Conservation (phyloP, 192 early-diverging fungal genomes). For the Rhizophagus prolifer region DNA sequence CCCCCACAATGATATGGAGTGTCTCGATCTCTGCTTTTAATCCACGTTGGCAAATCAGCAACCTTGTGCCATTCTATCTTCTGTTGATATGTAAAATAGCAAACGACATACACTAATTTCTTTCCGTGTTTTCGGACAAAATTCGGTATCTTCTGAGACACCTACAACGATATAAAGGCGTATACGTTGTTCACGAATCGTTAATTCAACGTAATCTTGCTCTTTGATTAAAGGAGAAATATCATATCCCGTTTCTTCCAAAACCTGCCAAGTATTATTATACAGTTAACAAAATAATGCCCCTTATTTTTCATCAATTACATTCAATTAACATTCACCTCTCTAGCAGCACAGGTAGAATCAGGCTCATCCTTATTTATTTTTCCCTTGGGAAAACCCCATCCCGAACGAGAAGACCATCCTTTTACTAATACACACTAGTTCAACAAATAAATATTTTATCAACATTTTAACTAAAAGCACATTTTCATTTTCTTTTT, state of each 20-base stretch:
- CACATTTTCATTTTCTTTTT: not conserved
- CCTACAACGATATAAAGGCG: constrained; percentile 89
- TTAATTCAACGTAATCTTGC: constrained; percentile 84
- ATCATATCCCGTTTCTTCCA: constrained; percentile 96
- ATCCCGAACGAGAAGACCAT: constrained; percentile 83
- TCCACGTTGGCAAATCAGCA: constrained; percentile 55
- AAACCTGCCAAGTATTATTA: constrained; percentile 52
- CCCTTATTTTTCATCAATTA: not conserved
- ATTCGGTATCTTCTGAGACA: constrained; percentile 77
- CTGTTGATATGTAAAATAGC: constrained; percentile 25
- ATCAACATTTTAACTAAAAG: not conserved
- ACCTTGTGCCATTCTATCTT: constrained; percentile 71
- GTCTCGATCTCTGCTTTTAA: constrained; percentile 21
- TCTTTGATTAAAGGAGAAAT: constrained; percentile 65
- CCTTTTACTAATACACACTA: constrained; percentile 88
- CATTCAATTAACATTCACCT: constrained; percentile 50
- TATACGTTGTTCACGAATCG: constrained; percentile 86
- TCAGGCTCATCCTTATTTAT: constrained; percentile 97
- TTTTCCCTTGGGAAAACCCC: constrained; percentile 99
- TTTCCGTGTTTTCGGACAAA: constrained; percentile 83
- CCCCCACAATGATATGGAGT: constrained; percentile 27
- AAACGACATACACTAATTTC: constrained; percentile 82
- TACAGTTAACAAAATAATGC: not conserved
- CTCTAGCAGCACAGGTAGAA: constrained; percentile 84
- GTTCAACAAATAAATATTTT: not conserved